phyloP scores from a whole-genome alignment of 2,329 filamentous ascomycete genomes.

The Triangularia verruculosa region DNA sequence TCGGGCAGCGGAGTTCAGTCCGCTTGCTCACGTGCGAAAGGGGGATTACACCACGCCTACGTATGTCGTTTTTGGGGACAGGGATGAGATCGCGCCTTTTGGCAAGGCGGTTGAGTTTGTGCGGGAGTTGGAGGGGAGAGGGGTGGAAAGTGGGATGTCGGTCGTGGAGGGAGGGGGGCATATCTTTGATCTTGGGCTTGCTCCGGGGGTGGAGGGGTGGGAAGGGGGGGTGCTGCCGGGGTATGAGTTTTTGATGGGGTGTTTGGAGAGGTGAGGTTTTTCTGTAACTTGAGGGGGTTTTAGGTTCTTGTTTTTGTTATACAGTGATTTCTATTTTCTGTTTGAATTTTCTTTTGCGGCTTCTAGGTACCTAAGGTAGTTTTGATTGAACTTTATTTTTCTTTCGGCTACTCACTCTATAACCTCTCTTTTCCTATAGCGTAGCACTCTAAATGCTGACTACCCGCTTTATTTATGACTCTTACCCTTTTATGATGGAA shows the following conservation, averaged over 20 bases:
- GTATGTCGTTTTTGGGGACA: neutral
- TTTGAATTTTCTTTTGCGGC: too few species aligned
- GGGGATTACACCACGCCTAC: neutral
- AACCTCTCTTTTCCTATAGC: too few species aligned
- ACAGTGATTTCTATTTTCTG: too few species aligned
- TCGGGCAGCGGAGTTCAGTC: slow-evolving; percentile 30
- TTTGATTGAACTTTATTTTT: too few species aligned
- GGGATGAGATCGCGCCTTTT: neutral
- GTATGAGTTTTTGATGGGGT: neutral
- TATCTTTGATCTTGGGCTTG: neutral
- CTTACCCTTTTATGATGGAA: too few species aligned
- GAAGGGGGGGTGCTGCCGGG: neutral
- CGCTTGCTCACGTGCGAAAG: neutral
- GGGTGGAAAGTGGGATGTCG: neutral
- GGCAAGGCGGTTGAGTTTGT: neutral
- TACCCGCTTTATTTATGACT: too few species aligned
- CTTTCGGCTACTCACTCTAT: too few species aligned
- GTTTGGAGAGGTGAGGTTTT: neutral
- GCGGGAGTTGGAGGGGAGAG: slow-evolving; percentile 32
- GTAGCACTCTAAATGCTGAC: too few species aligned
- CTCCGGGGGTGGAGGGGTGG: neutral
- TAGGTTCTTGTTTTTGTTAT: too few species aligned
- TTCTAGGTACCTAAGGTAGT: too few species aligned
- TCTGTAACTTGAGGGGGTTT: too few species aligned
- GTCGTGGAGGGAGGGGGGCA: neutral